Evolutionary conservation across 163 green algal species (phyloP).

Genomic region (Prototheca wickerhamii): DNA sequence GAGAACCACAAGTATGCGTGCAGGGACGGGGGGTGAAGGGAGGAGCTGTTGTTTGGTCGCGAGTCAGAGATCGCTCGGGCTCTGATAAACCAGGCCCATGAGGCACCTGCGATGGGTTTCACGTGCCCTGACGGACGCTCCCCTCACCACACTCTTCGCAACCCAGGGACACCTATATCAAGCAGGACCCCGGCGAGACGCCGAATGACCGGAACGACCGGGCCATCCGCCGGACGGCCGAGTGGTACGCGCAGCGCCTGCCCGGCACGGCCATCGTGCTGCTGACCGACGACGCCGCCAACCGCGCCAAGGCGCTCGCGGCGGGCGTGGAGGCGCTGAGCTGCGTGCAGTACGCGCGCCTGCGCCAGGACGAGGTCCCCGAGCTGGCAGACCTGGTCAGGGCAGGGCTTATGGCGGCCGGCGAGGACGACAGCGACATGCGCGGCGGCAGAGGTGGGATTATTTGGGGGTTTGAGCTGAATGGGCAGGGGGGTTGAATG

Average conservation of each 20-base stretch:
- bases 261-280: conserved; percentile 50
- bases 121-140: too few species aligned
- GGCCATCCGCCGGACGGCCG: conserved; percentile 68
- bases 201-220: conserved; percentile 90
- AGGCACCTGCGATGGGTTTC: too few species aligned
- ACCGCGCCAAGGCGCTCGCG: conserved; percentile 51
- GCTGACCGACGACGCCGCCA: conserved; percentile 82
- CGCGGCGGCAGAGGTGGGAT: too few species aligned
- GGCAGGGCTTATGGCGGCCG: not conserved
- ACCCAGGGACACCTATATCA: conserved; percentile 73
- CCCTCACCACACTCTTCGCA: not conserved
- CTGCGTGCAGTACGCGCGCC: conserved; percentile 2
- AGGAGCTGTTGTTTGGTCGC: not conserved
- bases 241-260: conserved; percentile 55
- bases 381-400: not conserved
- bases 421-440: not conserved
- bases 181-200: conserved; percentile 45
- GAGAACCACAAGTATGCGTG: conserved; percentile 75
- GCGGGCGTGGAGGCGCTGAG: conserved; percentile 36
- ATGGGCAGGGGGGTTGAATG: too few species aligned
- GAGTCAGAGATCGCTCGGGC: too few species aligned
- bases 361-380: conserved; percentile 1
- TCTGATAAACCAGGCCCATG: too few species aligned
- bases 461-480: too few species aligned
- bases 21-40: not conserved